Percentiles rank a stretch among this genome's conserved stretches.
These are phyloP conservation scores for Fusarium pilosicola DNA, from an alignment of 2,329 filamentous ascomycete species.

Conservation along the genomic window DNA sequence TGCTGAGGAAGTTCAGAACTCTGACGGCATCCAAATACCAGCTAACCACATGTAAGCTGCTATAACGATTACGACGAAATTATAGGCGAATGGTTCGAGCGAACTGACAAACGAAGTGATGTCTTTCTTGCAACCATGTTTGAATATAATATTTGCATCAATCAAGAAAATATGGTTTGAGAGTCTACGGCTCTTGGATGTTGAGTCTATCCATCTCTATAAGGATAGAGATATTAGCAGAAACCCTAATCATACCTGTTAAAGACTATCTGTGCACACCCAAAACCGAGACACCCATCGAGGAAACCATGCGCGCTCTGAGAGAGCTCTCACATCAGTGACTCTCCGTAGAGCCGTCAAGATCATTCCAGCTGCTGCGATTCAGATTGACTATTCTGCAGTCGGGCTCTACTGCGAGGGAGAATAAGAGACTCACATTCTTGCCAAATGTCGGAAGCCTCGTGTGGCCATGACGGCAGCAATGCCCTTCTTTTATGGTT, in stretches of 20 bases:
- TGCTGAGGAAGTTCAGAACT: conserved; percentile 43
- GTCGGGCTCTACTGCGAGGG: too few relatives aligned
- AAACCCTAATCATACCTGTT: neutral
- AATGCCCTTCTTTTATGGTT: too few relatives aligned
- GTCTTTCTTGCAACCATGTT: conserved; percentile 55
- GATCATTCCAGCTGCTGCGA: too few relatives aligned
- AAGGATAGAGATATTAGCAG: neutral
- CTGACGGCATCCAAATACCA: neutral
- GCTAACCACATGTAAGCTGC: conserved; percentile 26
- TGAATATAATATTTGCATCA: neutral
- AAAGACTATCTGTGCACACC: conserved; percentile 24
- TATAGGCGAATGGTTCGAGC: conserved; percentile 57
- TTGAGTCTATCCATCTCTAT: conserved; percentile 61
- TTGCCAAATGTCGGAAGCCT: too few relatives aligned
- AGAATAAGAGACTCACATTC: too few relatives aligned
- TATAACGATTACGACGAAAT: conserved; percentile 60
- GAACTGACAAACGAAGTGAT: conserved; percentile 54
- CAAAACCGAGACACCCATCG: too few relatives aligned
- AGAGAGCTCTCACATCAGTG: too few relatives aligned
- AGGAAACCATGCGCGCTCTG: too few relatives aligned
- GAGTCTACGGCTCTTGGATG: conserved; percentile 52
- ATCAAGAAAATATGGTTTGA: conserved; percentile 34
- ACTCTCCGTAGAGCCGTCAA: too few relatives aligned
- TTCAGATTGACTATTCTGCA: too few relatives aligned
- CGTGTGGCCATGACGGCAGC: too few relatives aligned